These are phyloP conservation scores for Singerocomus inundabilis DNA, from an alignment of 1,284 basidiomycete genomes.

Conservation along the genomic window DNA sequence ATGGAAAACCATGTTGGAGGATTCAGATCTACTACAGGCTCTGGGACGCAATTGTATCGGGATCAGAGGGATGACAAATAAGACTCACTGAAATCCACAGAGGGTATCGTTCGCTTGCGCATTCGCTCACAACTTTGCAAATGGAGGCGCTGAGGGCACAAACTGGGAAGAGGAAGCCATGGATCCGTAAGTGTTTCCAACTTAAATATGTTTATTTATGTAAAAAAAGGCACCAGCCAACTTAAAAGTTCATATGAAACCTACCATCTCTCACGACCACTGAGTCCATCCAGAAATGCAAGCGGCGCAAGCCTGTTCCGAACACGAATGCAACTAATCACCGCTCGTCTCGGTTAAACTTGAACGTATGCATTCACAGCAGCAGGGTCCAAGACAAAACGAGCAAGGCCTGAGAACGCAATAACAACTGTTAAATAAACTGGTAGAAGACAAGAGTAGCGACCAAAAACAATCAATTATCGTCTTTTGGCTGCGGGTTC, in stretches of 20 bases:
- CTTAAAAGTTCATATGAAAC: not conserved
- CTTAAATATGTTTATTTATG: no score
- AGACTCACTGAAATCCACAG: no score
- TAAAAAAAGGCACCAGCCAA: not conserved
- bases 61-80: no score
- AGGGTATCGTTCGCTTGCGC: no score
- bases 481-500: conserved; percentile 47
- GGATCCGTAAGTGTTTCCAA: no score
- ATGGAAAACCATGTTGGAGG: not conserved
- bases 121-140: no score
- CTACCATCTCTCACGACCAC: not conserved
- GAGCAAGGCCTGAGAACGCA: not conserved
- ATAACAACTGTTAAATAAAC: not conserved
- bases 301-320: not conserved
- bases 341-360: not conserved
- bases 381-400: not conserved
- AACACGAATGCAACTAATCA: not conserved
- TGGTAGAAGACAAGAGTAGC: not conserved
- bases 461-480: conserved; percentile 18
- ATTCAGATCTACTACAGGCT: no score
- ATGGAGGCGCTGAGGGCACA: no score
- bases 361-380: not conserved
- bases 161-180: no score
- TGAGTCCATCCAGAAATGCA: not conserved
- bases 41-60: not conserved